These are phyloP conservation scores for Penstemon newberryi DNA, from an alignment of 257 asterid genomes.

Conservation along the genomic window DNA sequence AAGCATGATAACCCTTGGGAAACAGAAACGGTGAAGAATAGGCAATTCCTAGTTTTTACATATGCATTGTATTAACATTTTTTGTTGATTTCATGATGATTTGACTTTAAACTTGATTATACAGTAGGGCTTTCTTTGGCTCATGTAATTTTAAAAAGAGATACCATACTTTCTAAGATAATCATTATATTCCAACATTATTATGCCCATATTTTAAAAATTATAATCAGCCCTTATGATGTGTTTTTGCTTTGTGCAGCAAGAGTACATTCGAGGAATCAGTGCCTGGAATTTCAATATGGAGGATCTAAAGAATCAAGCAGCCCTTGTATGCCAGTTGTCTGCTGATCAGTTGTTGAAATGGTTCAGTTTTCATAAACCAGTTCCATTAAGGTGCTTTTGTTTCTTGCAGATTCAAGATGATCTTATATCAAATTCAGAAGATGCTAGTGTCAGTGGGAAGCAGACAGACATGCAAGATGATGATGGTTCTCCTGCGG, in stretches of 20 bases:
- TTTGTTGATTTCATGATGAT: constrained; percentile 3
- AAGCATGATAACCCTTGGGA: background rate
- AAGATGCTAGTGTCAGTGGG: constrained; percentile 50
- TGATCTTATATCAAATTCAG: constrained; percentile 56
- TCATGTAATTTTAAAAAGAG: background rate
- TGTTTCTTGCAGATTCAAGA: constrained; percentile 74
- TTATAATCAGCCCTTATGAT: constrained; percentile 13
- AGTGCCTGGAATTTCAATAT: constrained; percentile 97
- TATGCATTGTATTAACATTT: background rate
- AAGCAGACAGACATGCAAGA: constrained; percentile 42
- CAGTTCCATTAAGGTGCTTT: constrained; percentile 18
- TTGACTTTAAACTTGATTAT: background rate
- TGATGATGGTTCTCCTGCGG: constrained; percentile 48
- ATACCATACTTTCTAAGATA: too few relatives aligned
- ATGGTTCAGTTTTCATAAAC: constrained; percentile 16
- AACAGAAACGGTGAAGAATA: constrained; percentile 6
- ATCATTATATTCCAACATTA: background rate
- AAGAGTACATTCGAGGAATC: constrained; percentile 95
- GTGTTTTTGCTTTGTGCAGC: constrained; percentile 51
- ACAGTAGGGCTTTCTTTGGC: background rate
- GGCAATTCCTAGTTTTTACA: background rate
- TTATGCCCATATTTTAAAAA: constrained; percentile 2
- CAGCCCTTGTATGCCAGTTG: constrained; percentile 69
- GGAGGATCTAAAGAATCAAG: constrained; percentile 93
- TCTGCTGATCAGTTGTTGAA: constrained; percentile 28